A percentile compares a stretch with the other conserved stretches of the same genome.
Evolutionary conservation across 2,329 filamentous ascomycete species (phyloP).

Genomic region (Ceratocystis cacaofunesta): DNA sequence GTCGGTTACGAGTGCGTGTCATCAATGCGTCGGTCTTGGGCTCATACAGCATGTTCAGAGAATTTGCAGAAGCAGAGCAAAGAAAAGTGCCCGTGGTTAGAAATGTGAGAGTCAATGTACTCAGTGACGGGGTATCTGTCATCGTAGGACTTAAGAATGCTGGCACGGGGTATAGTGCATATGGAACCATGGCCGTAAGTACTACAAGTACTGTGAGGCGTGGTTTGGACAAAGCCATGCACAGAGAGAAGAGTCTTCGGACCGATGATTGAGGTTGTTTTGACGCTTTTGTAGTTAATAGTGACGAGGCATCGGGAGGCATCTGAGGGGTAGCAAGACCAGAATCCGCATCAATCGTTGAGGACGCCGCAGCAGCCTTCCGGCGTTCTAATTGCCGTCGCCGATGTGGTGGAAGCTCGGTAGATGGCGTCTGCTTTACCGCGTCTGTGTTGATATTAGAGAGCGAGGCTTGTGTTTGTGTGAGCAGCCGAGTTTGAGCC

Average conservation of each 20-base stretch:
- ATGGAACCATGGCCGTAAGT: slow-evolving; percentile 77
- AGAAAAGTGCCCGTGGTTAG: slow-evolving; percentile 79
- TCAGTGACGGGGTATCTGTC: slow-evolving; percentile 61
- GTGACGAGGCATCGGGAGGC: slow-evolving; percentile 38
- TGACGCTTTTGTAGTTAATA: slow-evolving; percentile 38
- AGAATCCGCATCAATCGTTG: slow-evolving; percentile 8
- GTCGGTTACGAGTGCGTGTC: slow-evolving; percentile 81
- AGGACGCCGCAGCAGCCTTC: slow-evolving; percentile 11
- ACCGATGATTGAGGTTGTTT: slow-evolving; percentile 36
- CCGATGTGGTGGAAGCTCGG: slow-evolving; percentile 15
- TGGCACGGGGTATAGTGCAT: slow-evolving; percentile 84
- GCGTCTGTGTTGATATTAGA: background rate
- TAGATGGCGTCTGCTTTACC: background rate
- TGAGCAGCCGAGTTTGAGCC: slow-evolving; percentile 7
- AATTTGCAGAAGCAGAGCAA: slow-evolving; percentile 81
- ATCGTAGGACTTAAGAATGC: slow-evolving; percentile 59
- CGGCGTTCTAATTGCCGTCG: slow-evolving; percentile 17
- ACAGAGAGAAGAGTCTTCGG: slow-evolving; percentile 58
- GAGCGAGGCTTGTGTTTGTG: slow-evolving; percentile 1
- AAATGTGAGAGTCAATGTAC: slow-evolving; percentile 80
- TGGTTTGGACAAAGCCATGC: slow-evolving; percentile 87
- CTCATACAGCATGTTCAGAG: slow-evolving; percentile 96
- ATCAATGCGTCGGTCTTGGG: slow-evolving; percentile 80
- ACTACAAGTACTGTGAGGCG: slow-evolving; percentile 84
- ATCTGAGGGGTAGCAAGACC: slow-evolving; percentile 23